A percentile compares a stretch with the other conserved stretches of the same genome.
These are phyloP conservation scores for Tricholoma sp. DNA, from an alignment of 768 basidiomycete genomes.

Conservation along the genomic window DNA sequence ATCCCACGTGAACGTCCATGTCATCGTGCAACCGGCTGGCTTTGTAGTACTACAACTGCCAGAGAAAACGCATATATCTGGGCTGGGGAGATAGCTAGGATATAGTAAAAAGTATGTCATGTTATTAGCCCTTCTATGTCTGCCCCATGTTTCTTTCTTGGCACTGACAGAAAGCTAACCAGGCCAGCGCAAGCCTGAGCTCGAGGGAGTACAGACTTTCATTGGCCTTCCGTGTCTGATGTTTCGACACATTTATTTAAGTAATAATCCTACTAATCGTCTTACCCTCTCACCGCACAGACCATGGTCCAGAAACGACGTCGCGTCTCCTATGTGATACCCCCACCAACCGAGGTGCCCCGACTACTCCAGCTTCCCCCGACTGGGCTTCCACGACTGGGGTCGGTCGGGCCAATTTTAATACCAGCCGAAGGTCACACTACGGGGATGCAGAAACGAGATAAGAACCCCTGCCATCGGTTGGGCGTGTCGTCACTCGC, in stretches of 20 bases:
- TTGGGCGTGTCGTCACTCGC: constrained; percentile 86
- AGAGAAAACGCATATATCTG: no score
- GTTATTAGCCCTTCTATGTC: no score
- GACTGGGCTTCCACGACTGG: constrained; percentile 55
- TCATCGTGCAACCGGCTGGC: no score
- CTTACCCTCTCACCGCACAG: not conserved
- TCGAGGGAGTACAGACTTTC: no score
- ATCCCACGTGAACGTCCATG: no score
- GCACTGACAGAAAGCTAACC: no score
- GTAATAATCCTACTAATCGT: not conserved
- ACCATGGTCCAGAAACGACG: constrained; percentile 45
- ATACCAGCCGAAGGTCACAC: constrained; percentile 28
- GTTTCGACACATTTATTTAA: not conserved
- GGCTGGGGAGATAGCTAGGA: no score
- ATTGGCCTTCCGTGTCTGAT: no score
- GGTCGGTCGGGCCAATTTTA: constrained; percentile 66
- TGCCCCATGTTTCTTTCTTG: no score
- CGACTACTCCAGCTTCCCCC: constrained; percentile 71
- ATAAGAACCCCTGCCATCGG: constrained; percentile 72
- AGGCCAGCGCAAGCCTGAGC: no score
- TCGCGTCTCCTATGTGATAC: constrained; percentile 86
- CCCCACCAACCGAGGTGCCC: constrained; percentile 57
- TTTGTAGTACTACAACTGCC: no score
- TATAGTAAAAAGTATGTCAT: no score
- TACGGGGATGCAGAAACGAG: constrained; percentile 17